These are phyloP conservation scores for Pleoardoris graminearum DNA, from an alignment of 2,329 filamentous ascomycete genomes.

Conservation along the genomic window DNA sequence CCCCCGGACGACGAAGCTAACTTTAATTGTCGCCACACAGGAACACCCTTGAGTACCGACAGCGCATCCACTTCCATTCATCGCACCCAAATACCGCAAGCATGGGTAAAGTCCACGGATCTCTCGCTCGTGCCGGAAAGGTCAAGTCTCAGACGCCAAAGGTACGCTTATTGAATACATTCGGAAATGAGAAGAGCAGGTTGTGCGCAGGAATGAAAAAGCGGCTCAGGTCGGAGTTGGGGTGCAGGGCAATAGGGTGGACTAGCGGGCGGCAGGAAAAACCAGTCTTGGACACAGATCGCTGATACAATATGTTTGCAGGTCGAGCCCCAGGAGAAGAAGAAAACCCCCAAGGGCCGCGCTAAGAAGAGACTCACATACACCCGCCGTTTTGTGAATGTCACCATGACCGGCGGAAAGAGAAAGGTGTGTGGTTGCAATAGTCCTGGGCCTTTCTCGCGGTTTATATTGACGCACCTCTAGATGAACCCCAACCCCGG, in stretches of 20 bases:
- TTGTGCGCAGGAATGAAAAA: neutral
- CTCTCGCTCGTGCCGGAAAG: constrained; percentile 94
- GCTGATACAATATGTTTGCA: constrained; percentile 47
- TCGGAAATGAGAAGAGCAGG: neutral
- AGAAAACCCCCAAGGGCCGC: constrained; percentile 95
- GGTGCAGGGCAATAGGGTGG: neutral
- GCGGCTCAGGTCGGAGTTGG: neutral
- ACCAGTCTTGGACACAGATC: constrained; percentile 3
- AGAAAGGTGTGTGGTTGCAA: constrained; percentile 70
- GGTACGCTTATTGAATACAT: constrained; percentile 7
- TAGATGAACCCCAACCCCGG: constrained; percentile 89
- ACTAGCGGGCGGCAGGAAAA: neutral
- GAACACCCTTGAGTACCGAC: constrained; percentile 18
- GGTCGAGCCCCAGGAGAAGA: constrained; percentile 92
- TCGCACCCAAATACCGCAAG: constrained; percentile 54
- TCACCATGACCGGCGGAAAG: constrained; percentile 97
- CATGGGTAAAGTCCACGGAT: constrained; percentile 95
- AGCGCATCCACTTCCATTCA: constrained; percentile 29
- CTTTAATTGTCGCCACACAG: constrained; percentile 36
- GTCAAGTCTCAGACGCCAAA: constrained; percentile 65
- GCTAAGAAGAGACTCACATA: constrained; percentile 96
- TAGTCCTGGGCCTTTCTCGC: neutral
- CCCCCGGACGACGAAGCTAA: constrained; percentile 23
- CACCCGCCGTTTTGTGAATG: constrained; percentile 97
- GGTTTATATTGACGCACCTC: constrained; percentile 15